These are phyloP conservation scores for Cystofilobasidium bisporidii DNA, from an alignment of 768 basidiomycete genomes.

Conservation along the genomic window DNA sequence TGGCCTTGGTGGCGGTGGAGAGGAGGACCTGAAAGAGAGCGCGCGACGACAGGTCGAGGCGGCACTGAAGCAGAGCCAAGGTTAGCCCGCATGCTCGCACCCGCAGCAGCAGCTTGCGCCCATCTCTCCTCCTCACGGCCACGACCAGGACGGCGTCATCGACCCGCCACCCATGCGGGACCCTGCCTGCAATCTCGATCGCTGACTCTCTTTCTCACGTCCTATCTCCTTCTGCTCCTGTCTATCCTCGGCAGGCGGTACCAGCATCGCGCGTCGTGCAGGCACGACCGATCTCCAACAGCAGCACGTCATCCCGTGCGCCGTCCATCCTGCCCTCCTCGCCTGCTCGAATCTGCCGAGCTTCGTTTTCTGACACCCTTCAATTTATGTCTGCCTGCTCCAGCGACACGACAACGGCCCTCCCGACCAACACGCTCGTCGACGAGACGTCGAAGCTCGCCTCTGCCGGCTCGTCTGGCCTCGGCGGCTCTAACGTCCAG, in stretches of 20 bases:
- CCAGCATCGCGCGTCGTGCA: too few species aligned
- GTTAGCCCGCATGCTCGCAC: too few species aligned
- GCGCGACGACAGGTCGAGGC: not conserved
- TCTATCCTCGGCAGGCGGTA: too few species aligned
- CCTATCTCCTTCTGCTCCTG: too few species aligned
- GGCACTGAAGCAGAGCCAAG: not conserved
- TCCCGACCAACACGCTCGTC: conserved; percentile 5
- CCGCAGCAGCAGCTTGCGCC: too few species aligned
- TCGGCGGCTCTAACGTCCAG: not conserved
- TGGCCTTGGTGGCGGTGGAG: not conserved
- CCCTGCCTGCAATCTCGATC: too few species aligned
- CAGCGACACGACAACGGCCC: not conserved
- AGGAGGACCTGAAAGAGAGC: not conserved
- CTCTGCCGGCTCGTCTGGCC: not conserved
- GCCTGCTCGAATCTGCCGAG: not conserved
- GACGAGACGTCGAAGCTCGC: not conserved
- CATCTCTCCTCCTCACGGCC: too few species aligned
- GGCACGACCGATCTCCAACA: not conserved
- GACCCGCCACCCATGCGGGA: too few species aligned
- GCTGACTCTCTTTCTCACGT: too few species aligned
- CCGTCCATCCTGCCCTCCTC: not conserved
- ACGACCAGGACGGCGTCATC: too few species aligned
- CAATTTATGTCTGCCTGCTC: not conserved
- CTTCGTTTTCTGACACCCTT: not conserved
- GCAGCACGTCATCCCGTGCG: conserved; percentile 2